A percentile compares a stretch with the other conserved stretches of the same genome.
These are phyloP conservation scores for Ceratobasidium sp. DNA, from an alignment of 1,284 basidiomycete species.

Conservation along the genomic window DNA sequence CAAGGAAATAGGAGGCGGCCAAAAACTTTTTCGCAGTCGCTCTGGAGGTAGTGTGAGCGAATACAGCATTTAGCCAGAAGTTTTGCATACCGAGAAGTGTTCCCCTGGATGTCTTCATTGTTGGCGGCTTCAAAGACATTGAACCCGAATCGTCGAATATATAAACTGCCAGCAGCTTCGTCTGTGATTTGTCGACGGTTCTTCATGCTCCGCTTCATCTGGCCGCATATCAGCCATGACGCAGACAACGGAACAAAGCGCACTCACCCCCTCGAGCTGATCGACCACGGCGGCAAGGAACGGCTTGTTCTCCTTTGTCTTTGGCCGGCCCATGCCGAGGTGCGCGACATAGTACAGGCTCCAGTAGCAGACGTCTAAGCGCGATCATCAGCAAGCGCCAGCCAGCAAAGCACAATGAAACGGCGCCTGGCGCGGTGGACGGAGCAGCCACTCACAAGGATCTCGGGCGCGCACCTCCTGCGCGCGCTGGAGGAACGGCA, in stretches of 20 bases:
- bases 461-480: slow-evolving; percentile 48
- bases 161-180: slow-evolving; percentile 46
- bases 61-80: neutral
- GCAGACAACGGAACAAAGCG: slow-evolving; percentile 1
- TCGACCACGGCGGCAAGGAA: slow-evolving; percentile 32
- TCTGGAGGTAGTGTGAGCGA: slow-evolving; percentile 56
- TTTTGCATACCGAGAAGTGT: slow-evolving; percentile 38
- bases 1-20: slow-evolving; percentile 87
- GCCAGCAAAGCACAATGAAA: slow-evolving; percentile 15
- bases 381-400: slow-evolving; percentile 16
- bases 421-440: neutral
- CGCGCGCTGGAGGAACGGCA: slow-evolving; percentile 47
- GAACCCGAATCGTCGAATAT: slow-evolving; percentile 48
- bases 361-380: slow-evolving; percentile 33
- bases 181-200: slow-evolving; percentile 34
- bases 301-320: slow-evolving; percentile 25
- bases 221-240: slow-evolving; percentile 1
- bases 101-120: slow-evolving; percentile 47
- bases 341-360: slow-evolving; percentile 33
- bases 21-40: slow-evolving; percentile 88
- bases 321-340: slow-evolving; percentile 8
- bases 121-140: slow-evolving; percentile 47
- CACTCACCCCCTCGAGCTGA: slow-evolving; percentile 21
- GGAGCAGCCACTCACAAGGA: slow-evolving; percentile 45
- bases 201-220: slow-evolving; percentile 31